Base-by-base conservation (phyloP, 108 stramenopile species). In the Nitzschia palea region DNA sequence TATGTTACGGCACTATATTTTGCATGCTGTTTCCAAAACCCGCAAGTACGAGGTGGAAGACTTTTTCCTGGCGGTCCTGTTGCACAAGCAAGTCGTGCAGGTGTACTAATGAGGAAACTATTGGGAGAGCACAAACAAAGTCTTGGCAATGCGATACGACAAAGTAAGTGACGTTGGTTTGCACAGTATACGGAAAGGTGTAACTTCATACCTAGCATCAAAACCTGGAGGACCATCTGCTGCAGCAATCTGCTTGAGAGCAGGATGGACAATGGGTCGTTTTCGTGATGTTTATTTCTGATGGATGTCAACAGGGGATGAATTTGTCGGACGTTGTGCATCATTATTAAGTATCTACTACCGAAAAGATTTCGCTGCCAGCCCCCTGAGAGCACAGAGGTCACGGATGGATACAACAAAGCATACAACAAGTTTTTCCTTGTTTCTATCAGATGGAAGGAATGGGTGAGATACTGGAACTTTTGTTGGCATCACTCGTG, bases 261-360 rank as follows among this genome's bases (percentile, higher is more conserved):
- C 59, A 20, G 59, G 59, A 15, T 60, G 59, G 59, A 22, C 36
- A 10, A 42, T 60, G 37, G 59, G 59, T 9, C 8, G 9, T 9
- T n/a, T 60, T n/a, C 9, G 25, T 6, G 59, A 60, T 22, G 4
- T 12, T 4, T 60, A 60, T 27, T 22, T 60, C 12, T n/a, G 25
- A 17, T 60, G 42, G 18, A 37, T 23, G 12, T 20, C 9, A 20
- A n/a, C 59, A 37, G 59, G 59, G 4, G 59, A 60, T 42, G 20
- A 60, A 27, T 60, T 60, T 42, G 23, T 42, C 42, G 59, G 59
- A 42, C 59, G 37, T 42, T 42, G 28, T 56, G 55, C 31, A 29
- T 6, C 55, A 32, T 25, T 25, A 5, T 6, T 56, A 9, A 30
- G 28, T 42, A 42, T 42, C n/a, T n/a, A n/a, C 12, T 12, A 12